Conservation (phyloP, 129 eudicot genomes). For the Artemisia tridentata region DNA sequence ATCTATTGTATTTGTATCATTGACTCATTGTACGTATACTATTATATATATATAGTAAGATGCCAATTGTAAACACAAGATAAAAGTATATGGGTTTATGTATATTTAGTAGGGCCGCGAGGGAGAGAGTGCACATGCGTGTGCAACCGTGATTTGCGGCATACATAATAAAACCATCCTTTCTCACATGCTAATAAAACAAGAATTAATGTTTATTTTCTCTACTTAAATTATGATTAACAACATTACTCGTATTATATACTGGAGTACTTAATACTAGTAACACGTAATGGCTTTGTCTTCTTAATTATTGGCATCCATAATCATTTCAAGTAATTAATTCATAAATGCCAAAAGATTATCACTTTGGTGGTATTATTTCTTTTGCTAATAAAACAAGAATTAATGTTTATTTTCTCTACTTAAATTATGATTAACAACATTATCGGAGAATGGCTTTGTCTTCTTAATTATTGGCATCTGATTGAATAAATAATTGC, state of each 20-base stretch:
- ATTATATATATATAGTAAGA: neutral
- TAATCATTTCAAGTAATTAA: too few species aligned
- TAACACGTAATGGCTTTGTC: constrained; percentile 3
- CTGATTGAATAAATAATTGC: too few species aligned
- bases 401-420: constrained; percentile 13
- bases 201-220: constrained; percentile 17
- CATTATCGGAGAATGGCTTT: neutral
- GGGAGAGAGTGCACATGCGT: constrained; percentile 30
- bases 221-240: neutral
- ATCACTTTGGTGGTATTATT: too few species aligned
- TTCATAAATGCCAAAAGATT: too few species aligned
- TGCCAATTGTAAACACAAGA: neutral
- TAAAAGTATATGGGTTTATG: neutral
- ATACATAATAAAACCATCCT: neutral
- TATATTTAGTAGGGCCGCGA: constrained; percentile 19
- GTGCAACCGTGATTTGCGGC: constrained; percentile 32
- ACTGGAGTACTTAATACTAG: neutral
- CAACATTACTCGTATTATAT: neutral
- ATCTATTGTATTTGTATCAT: neutral
- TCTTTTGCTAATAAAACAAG: constrained; percentile 24
- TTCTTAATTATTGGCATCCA: neutral
- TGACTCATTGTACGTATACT: neutral
- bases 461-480: neutral
- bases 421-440: neutral
- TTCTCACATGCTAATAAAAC: constrained; percentile 25